A percentile compares a stretch with the other conserved stretches of the same genome.
Conservation (phyloP, 768 basidiomycete species). For the Pleurotus platypus region DNA sequence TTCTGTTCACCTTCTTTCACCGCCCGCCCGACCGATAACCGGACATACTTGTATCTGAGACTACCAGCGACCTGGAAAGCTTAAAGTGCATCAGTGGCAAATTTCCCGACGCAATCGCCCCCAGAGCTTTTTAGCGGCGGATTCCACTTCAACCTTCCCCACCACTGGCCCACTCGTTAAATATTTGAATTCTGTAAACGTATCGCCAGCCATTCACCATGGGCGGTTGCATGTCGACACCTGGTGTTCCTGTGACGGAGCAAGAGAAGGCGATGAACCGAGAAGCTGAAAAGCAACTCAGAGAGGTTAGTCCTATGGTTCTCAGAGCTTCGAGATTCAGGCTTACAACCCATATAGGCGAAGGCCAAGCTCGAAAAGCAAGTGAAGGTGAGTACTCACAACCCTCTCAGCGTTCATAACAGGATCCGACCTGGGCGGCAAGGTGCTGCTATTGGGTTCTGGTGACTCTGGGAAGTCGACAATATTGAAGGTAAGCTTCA, state of each 20-base stretch:
- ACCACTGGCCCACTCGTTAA: neutral
- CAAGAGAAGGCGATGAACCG: constrained; percentile 62
- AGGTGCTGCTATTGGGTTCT: constrained; percentile 89
- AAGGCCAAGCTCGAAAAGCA: constrained; percentile 67
- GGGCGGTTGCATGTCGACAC: constrained; percentile 79
- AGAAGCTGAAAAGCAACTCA: constrained; percentile 75
- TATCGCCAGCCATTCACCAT: constrained; percentile 30
- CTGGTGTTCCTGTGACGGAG: constrained; percentile 51
- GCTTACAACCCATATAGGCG: constrained; percentile 41
- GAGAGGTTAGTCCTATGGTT: constrained; percentile 47
- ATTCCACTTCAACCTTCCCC: neutral
- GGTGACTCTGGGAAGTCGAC: constrained; percentile 95
- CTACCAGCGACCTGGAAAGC: neutral
- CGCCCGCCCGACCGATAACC: neutral
- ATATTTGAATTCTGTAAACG: neutral
- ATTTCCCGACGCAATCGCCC: constrained; percentile 5
- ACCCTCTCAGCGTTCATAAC: neutral
- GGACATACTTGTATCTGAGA: neutral
- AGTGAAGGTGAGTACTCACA: constrained; percentile 57
- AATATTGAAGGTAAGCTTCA: constrained; percentile 64
- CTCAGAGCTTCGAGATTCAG: neutral
- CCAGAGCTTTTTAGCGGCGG: neutral
- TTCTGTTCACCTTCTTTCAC: neutral
- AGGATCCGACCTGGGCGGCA: constrained; percentile 1
- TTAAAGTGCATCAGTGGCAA: neutral